phyloP scores from a whole-genome alignment of 768 basidiomycete genomes.

The Russula olivacea region DNA sequence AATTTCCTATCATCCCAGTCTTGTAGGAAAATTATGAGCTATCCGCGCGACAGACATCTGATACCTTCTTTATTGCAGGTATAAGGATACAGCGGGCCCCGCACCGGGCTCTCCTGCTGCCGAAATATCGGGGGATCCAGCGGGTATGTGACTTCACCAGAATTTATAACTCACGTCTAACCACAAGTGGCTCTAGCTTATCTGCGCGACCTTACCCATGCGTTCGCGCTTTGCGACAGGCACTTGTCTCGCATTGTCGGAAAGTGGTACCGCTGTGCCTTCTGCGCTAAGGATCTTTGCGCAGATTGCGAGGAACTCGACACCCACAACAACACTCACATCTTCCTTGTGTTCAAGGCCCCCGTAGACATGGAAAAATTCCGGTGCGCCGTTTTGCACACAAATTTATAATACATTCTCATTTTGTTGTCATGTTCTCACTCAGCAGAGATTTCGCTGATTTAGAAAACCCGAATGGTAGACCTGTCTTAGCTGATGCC shows the following conservation, averaged over 20 bases:
- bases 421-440: not conserved
- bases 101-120: conserved; percentile 31
- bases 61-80: conserved; percentile 38
- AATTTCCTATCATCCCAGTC: conserved; percentile 58
- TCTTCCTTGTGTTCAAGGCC: conserved; percentile 87
- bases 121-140: conserved; percentile 42
- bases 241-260: conserved; percentile 81
- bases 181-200: conserved; percentile 44
- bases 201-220: conserved; percentile 53
- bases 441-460: conserved; percentile 15
- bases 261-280: conserved; percentile 86
- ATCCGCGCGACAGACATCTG: not conserved
- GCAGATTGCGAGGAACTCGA: conserved; percentile 73
- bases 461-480: conserved; percentile 3
- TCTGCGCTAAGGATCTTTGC: conserved; percentile 85
- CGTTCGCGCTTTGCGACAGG: conserved; percentile 74
- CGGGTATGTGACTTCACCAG: conserved; percentile 38
- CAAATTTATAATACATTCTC: not conserved
- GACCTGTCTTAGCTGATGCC: conserved; percentile 8
- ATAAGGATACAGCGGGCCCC: conserved; percentile 58
- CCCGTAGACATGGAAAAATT: conserved; percentile 72
- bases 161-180: not conserved
- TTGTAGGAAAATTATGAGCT: conserved; percentile 36
- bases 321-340: conserved; percentile 74
- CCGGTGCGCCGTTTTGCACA: conserved; percentile 41